These are phyloP conservation scores for Odontarrhena argentea DNA, from an alignment of 345 rosid species.

Conservation along the genomic window DNA sequence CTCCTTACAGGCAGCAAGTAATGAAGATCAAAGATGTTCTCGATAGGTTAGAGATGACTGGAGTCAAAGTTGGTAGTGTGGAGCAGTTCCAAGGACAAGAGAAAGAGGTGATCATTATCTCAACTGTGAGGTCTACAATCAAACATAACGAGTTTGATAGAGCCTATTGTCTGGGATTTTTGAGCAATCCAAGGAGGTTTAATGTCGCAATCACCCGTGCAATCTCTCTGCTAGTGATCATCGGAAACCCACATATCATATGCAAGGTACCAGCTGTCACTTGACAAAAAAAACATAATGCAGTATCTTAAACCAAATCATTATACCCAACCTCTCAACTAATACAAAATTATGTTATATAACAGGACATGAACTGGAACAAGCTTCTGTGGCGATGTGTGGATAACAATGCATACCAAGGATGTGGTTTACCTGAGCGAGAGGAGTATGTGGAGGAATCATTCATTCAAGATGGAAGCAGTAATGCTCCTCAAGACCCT, in stretches of 20 bases:
- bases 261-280: constrained; percentile 53
- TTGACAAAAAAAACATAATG: not conserved
- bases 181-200: constrained; percentile 87
- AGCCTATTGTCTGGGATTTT: constrained; percentile 69
- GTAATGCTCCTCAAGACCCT: constrained; percentile 34
- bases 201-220: constrained; percentile 92
- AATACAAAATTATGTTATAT: not conserved
- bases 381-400: constrained; percentile 73
- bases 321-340: not conserved
- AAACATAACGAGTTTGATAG: constrained; percentile 77
- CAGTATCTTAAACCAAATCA: not conserved
- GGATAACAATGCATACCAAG: constrained; percentile 72
- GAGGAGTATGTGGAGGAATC: constrained; percentile 43
- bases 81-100: constrained; percentile 99
- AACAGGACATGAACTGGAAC: constrained; percentile 75
- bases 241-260: constrained; percentile 87
- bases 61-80: constrained; percentile 87
- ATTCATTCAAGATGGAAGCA: constrained; percentile 32
- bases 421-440: constrained; percentile 76
- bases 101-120: constrained; percentile 70
- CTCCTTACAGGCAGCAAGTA: constrained; percentile 95
- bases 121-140: constrained; percentile 86
- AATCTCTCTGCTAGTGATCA: constrained; percentile 64
- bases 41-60: constrained; percentile 60
- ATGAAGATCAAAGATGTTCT: constrained; percentile 69